These are phyloP conservation scores for Salix caprea DNA, from an alignment of 345 rosid genomes.

Conservation along the genomic window DNA sequence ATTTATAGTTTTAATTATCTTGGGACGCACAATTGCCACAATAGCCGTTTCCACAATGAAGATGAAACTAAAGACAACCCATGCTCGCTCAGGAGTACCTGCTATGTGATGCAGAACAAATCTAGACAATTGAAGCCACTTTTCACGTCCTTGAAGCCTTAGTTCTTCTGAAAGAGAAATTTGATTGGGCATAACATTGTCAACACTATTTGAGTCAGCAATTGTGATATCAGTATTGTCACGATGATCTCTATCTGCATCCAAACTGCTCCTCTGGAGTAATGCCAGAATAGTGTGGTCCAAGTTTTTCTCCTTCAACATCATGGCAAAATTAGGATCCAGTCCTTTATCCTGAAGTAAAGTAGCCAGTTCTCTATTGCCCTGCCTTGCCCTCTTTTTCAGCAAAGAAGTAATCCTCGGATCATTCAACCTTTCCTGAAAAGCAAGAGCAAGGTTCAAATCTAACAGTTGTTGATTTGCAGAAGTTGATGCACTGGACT, in stretches of 20 bases:
- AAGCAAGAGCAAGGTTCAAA: slow-evolving; percentile 75
- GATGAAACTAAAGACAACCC: slow-evolving; percentile 92
- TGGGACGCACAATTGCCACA: slow-evolving; percentile 86
- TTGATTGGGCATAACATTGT: slow-evolving; percentile 71
- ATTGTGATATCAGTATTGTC: slow-evolving; percentile 63
- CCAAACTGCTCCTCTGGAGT: slow-evolving; percentile 97
- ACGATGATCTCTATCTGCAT: slow-evolving; percentile 97
- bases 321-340: slow-evolving; percentile 99
- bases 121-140: slow-evolving; percentile 90
- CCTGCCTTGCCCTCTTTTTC: slow-evolving; percentile 73
- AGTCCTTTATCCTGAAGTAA: slow-evolving; percentile 94
- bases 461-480: slow-evolving; percentile 82
- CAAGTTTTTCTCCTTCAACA: slow-evolving; percentile 93
- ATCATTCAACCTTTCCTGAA: slow-evolving; percentile 83
- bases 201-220: slow-evolving; percentile 75
- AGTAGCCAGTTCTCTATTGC: slow-evolving; percentile 77
- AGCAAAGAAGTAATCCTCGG: slow-evolving; percentile 86
- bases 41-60: slow-evolving; percentile 81
- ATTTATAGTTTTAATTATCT: slow-evolving; percentile 71
- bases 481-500: slow-evolving; percentile 81
- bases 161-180: slow-evolving; percentile 91
- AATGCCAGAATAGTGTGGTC: slow-evolving; percentile 95
- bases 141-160: slow-evolving; percentile 91
- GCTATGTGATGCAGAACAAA: slow-evolving; percentile 82
- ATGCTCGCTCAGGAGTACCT: slow-evolving; percentile 96